Conservation (phyloP, 2,329 filamentous ascomycete species). For the Fusarium sp. region DNA sequence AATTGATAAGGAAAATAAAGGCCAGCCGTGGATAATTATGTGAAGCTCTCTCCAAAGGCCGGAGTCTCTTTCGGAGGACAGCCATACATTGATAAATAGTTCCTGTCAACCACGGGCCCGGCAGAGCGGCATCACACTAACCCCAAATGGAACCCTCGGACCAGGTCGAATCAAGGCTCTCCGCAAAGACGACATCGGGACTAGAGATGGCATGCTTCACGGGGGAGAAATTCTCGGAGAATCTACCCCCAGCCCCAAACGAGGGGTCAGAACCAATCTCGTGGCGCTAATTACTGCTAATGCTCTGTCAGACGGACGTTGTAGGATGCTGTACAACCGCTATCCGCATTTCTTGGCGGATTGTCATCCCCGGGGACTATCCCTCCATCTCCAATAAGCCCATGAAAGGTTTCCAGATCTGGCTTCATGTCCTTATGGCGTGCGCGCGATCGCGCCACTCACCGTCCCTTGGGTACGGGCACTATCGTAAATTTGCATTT, state of each 20-base stretch:
- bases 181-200: constrained; percentile 51
- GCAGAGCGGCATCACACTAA: constrained; percentile 26
- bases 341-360: constrained; percentile 6
- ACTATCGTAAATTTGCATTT: constrained; percentile 15
- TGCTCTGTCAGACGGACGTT: constrained; percentile 8
- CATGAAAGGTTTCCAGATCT: constrained; percentile 29
- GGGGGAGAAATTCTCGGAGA: constrained; percentile 53
- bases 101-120: constrained; percentile 5
- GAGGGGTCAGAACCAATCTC: constrained; percentile 23
- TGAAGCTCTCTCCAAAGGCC: constrained; percentile 33
- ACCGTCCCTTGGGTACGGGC: neutral
- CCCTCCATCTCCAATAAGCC: neutral
- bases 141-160: constrained; percentile 29
- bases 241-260: constrained; percentile 31
- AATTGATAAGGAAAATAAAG: constrained; percentile 17
- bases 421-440: constrained; percentile 45
- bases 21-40: constrained; percentile 9
- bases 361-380: constrained; percentile 11
- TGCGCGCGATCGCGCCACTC: constrained; percentile 46
- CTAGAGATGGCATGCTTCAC: constrained; percentile 44
- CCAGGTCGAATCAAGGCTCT: constrained; percentile 44
- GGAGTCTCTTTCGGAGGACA: constrained; percentile 38
- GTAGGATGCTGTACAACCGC: neutral
- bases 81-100: constrained; percentile 19
- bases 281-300: constrained; percentile 4